These are phyloP conservation scores for Agastache rugosa DNA, from an alignment of 257 asterid species.

Conservation along the genomic window DNA sequence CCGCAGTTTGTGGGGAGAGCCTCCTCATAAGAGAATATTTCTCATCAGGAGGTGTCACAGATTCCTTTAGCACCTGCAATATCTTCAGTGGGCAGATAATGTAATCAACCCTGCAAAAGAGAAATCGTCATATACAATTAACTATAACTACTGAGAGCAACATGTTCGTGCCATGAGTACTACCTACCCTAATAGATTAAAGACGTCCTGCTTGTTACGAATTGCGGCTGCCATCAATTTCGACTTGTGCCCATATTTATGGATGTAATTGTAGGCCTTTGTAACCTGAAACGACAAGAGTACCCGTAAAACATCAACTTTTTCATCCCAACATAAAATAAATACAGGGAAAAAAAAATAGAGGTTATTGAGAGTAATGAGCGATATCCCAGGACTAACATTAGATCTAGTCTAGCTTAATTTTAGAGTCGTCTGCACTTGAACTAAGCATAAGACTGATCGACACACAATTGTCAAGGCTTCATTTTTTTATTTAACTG, in stretches of 20 bases:
- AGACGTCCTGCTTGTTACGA: constrained; percentile 92
- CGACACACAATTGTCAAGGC: background rate
- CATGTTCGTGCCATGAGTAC: background rate
- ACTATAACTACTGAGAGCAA: too few species aligned
- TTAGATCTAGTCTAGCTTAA: background rate
- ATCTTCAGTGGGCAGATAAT: constrained; percentile 88
- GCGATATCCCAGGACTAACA: background rate
- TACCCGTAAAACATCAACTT: background rate
- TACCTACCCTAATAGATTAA: constrained; percentile 80
- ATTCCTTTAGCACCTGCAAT: constrained; percentile 85
- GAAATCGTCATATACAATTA: background rate
- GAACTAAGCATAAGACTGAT: constrained; percentile 9
- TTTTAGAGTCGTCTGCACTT: background rate
- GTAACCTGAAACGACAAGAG: constrained; percentile 62
- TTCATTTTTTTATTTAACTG: background rate
- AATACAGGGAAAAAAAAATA: too few species aligned
- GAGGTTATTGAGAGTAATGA: background rate
- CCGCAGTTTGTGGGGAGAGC: constrained; percentile 76
- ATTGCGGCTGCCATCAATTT: constrained; percentile 96
- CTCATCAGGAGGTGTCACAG: constrained; percentile 95
- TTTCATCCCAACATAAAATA: constrained; percentile 1
- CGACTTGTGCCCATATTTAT: constrained; percentile 78
- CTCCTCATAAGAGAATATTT: constrained; percentile 78
- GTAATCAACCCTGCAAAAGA: constrained; percentile 76
- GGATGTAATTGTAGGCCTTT: constrained; percentile 90